phyloP scores from a whole-genome alignment of 768 basidiomycete species.

The Xanthoconium purpureum region DNA sequence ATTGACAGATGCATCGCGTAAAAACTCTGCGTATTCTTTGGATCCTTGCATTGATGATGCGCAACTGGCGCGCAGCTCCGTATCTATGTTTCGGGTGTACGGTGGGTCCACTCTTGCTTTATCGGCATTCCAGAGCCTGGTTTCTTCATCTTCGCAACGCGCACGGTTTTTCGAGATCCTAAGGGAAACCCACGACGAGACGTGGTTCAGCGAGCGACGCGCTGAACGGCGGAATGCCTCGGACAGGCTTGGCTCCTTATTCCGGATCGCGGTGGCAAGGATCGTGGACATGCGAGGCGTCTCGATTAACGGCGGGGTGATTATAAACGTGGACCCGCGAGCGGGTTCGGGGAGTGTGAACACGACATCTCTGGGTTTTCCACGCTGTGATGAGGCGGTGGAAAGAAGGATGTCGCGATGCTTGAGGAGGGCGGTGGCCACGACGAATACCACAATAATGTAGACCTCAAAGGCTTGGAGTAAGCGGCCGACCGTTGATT shows the following conservation, averaged over 20 bases:
- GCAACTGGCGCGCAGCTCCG: background rate
- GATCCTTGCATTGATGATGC: conserved; percentile 4
- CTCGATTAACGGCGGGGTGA: conserved; percentile 20
- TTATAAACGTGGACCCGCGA: conserved; percentile 26
- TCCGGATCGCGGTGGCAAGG: conserved; percentile 1
- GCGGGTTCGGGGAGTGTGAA: conserved; percentile 24
- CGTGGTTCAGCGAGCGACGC: conserved; percentile 23
- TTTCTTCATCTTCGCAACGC: conserved; percentile 26
- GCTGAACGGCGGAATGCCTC: conserved; percentile 15
- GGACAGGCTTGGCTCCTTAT: conserved; percentile 4
- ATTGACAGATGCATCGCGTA: conserved; percentile 4
- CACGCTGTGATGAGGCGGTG: background rate
- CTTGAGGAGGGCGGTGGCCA: conserved; percentile 43
- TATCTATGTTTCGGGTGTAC: background rate
- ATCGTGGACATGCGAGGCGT: conserved; percentile 28
- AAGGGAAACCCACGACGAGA: conserved; percentile 41
- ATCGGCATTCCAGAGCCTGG: conserved; percentile 35
- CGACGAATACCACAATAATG: conserved; percentile 54
- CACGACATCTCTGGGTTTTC: background rate
- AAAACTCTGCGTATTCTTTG: conserved; percentile 5
- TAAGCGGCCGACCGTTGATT: conserved; percentile 66
- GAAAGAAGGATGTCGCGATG: conserved; percentile 10
- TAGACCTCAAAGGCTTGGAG: conserved; percentile 62
- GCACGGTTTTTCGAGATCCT: conserved; percentile 27
- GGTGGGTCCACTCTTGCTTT: conserved; percentile 18